Evolutionary conservation across 2,329 filamentous ascomycete species (phyloP), one percentile per base, ranked within the genome.

Genomic region (Pseudogymnoascus sp.): DNA sequence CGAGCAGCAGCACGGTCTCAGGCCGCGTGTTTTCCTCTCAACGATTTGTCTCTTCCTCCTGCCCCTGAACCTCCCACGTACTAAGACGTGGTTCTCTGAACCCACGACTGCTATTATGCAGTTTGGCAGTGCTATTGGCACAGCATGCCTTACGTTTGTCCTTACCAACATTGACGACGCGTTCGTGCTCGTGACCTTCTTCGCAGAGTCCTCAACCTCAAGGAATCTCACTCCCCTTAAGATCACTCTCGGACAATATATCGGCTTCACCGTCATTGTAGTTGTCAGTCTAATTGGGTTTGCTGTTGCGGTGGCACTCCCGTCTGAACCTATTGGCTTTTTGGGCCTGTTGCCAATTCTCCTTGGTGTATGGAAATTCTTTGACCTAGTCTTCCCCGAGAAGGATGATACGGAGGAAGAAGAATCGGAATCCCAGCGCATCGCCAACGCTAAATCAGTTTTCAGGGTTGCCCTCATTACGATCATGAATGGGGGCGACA

Each of bases 201-300:
- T 75, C 63, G 72, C 73, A 34, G 73, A 75, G 62, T 67, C 73
- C 5, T 64, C 73, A 8, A 70, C 71, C 7, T 71, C 69, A 65
- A 62, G 63, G 8, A 87, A 71, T 80, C 78, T 16, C 88, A 87
- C 74, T 83, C 87, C 1, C 86, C 87, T 3, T 90, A 95, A 74
- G 88, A 87, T 4, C 89, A 82, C 68, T 79, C 89, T 65, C 79
- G 84, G 60, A 77, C 83, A 1, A 67, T 75, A 73, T 47, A 16
- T 71, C 26, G 74, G 74, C 12, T 75, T 76, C 66, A 72, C 72
- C 8, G 65, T 73, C 65, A 74, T 76, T 62, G 65, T 75, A 10
- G 47, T 69, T 60, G 69, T 75, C 65, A 75, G 72, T 65, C 72
- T 76, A 71, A 72, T 74, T 21, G 74, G 74, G 5, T 75, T 71